Base-by-base conservation (phyloP, 441 rosid genomes). In the Capsella rubella region DNA sequence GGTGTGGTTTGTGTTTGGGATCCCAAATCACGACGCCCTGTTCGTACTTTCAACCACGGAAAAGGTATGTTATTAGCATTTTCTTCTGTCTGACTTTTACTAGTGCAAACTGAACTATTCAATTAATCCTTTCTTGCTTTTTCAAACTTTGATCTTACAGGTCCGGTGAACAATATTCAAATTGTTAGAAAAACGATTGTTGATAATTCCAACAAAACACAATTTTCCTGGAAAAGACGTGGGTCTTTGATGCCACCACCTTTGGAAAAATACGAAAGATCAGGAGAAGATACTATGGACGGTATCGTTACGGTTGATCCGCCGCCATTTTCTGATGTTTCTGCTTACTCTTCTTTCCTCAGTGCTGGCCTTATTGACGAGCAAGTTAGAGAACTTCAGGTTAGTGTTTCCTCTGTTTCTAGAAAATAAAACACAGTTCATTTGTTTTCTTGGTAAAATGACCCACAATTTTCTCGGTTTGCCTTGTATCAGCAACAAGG, bases 361-460 rank as follows among this genome's bases (percentile, higher is more conserved):
- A 87, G 81, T 73, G 74, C 83, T 66, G 78, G 69, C 68, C 79
- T 82, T 61, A 81, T 90, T 51, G 73, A 80, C 45, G 71, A 77
- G 68, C 97, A 90, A 82, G 80, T 86, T 73, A 80, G 82, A 83
- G 87, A 87, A 78, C 86, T 92, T 55, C 86, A 88, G 99, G 99
- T 90, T 68, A 65, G 64, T 64, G 71, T 46, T 80, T n/a, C 64
- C 67, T 56, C 68, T 28, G 61, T 62, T 29, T 62, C 13, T 31
- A 14, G 3, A 18, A 8, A 16, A 16, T 16, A 16, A 21, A 29
- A 31, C 4, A 35, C 25, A 8, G 4, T 27, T 4, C 2, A 51
- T 14, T 0, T 39, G 21, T 2, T 42, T 27, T 6, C 7, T 68
- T 28, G 46, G 34, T 10, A 29, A 13, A 25, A 25, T 60, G 25